Evolutionary conservation across 305 asterid genomes (phyloP).

Genomic region (Solanum hybrid): DNA sequence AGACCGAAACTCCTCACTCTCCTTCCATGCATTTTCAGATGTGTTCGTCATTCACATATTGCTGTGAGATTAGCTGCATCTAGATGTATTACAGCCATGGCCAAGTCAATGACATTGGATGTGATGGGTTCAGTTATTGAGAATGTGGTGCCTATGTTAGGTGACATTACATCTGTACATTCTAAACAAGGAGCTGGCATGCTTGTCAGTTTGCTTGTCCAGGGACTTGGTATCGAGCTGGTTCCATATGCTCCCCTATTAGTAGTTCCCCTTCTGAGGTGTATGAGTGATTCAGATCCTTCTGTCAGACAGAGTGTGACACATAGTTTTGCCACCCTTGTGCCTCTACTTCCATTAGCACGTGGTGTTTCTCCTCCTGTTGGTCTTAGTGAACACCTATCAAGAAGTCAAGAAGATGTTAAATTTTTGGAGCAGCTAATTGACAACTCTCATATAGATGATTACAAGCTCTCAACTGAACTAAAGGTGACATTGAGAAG

Average conservation of each 20-base stretch:
- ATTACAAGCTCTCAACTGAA: slow-evolving; percentile 80
- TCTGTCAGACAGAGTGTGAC: slow-evolving; percentile 99
- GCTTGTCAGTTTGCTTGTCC: slow-evolving; percentile 97
- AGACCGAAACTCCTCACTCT: slow-evolving; percentile 74
- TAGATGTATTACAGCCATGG: slow-evolving; percentile 87
- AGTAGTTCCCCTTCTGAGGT: slow-evolving; percentile 92
- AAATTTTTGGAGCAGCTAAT: slow-evolving; percentile 92
- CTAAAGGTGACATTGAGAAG: slow-evolving; percentile 86
- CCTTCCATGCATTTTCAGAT: slow-evolving; percentile 86
- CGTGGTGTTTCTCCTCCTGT: slow-evolving; percentile 77
- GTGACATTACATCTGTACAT: slow-evolving; percentile 78
- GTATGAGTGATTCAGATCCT: slow-evolving; percentile 92
- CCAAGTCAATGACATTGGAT: slow-evolving; percentile 85
- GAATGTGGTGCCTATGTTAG: slow-evolving; percentile 88
- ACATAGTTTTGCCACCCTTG: slow-evolving; percentile 93
- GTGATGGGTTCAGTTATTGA: slow-evolving; percentile 83
- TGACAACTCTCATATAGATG: slow-evolving; percentile 95
- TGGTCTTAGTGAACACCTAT: slow-evolving; percentile 68
- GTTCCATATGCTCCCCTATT: slow-evolving; percentile 94
- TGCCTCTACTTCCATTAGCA: slow-evolving; percentile 95
- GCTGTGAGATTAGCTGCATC: slow-evolving; percentile 91
- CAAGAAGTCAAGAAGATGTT: slow-evolving; percentile 84
- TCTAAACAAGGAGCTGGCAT: slow-evolving; percentile 99
- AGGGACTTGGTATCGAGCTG: slow-evolving; percentile 88
- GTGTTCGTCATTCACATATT: slow-evolving; percentile 85